These are phyloP conservation scores for Nemophila menziesii DNA, from an alignment of 257 asterid species.

Conservation along the genomic window DNA sequence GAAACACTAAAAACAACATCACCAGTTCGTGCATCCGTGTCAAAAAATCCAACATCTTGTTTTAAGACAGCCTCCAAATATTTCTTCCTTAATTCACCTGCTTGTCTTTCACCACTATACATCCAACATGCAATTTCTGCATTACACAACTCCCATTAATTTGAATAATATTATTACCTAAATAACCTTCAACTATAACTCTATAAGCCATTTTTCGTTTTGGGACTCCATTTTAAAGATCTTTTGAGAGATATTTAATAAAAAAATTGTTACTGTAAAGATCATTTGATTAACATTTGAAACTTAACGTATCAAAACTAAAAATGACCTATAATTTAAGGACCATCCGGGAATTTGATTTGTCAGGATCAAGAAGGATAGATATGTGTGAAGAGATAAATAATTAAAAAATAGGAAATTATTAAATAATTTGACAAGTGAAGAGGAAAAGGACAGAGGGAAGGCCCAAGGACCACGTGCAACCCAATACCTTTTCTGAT, in stretches of 20 bases:
- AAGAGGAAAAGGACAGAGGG: slow-evolving; percentile 54
- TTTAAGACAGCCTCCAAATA: slow-evolving; percentile 89
- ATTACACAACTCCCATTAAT: neutral
- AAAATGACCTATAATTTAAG: too few species aligned
- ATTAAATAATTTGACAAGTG: slow-evolving; percentile 45
- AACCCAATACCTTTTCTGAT: slow-evolving; percentile 21
- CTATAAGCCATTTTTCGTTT: too few species aligned
- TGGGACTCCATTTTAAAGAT: too few species aligned
- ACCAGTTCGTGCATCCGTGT: slow-evolving; percentile 96
- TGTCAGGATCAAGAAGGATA: slow-evolving; percentile 27
- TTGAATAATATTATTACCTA: too few species aligned
- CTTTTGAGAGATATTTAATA: too few species aligned
- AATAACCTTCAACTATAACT: too few species aligned
- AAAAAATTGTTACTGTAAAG: neutral
- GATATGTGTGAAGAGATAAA: slow-evolving; percentile 51
- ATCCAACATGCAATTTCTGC: slow-evolving; percentile 98
- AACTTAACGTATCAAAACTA: too few species aligned
- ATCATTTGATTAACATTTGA: slow-evolving; percentile 8
- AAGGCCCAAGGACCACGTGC: slow-evolving; percentile 98
- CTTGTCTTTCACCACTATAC: slow-evolving; percentile 94
- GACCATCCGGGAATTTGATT: too few species aligned
- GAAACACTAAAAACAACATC: slow-evolving; percentile 95
- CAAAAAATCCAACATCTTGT: slow-evolving; percentile 98
- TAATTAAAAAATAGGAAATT: slow-evolving; percentile 19
- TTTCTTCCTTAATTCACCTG: slow-evolving; percentile 71